Percentiles rank a stretch among this genome's conserved stretches.
phyloP scores from a whole-genome alignment of 202 grass and related monocot genomes.

The Tripidium arundinaceum region DNA sequence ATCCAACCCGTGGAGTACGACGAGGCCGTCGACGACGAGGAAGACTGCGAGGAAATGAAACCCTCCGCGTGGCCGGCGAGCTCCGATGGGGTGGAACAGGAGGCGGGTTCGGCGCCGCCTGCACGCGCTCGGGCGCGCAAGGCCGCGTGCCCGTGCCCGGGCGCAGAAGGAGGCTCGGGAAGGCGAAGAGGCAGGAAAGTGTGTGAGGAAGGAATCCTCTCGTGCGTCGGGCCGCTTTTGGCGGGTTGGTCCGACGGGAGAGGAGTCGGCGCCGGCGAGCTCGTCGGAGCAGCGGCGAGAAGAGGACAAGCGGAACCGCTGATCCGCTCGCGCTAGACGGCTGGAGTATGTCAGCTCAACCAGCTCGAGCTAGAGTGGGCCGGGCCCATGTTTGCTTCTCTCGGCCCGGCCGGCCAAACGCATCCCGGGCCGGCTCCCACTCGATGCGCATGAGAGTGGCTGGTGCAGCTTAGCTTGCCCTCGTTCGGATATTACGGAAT shows the following conservation, averaged over 20 bases:
- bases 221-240: not conserved
- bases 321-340: not conserved
- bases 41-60: not conserved
- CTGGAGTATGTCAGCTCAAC: not conserved
- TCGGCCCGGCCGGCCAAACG: not conserved
- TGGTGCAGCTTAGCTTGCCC: too few relatives aligned
- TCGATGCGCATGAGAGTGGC: too few relatives aligned
- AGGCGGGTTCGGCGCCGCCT: not conserved
- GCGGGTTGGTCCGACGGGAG: not conserved
- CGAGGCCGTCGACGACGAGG: not conserved
- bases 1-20: not conserved
- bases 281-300: conserved; percentile 16
- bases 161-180: not conserved
- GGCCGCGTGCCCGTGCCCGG: not conserved
- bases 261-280: not conserved
- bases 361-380: not conserved
- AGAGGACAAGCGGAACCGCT: not conserved
- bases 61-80: not conserved
- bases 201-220: not conserved
- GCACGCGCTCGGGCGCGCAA: not conserved
- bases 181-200: not conserved
- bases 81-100: not conserved
- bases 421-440: too few relatives aligned
- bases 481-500: too few relatives aligned
- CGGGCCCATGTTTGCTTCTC: not conserved